phyloP scores from a whole-genome alignment of 169 alveolate species.

The Plasmodium sp. region DNA sequence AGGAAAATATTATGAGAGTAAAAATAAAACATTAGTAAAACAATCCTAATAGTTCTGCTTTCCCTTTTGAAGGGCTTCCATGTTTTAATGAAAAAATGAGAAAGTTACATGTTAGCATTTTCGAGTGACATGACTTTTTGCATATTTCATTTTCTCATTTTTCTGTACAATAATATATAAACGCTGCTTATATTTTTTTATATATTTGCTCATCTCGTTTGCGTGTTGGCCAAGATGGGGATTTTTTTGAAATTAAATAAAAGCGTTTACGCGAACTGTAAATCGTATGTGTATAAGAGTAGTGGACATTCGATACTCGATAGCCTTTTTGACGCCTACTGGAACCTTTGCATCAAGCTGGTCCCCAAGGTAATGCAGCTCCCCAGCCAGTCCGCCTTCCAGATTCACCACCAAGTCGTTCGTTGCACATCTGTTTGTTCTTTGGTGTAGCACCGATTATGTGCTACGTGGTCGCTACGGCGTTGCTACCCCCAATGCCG shows the following conservation, averaged over 20 bases:
- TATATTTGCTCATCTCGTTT: background rate
- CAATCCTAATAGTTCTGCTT: background rate
- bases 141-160: background rate
- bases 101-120: background rate
- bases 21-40: background rate
- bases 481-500: background rate
- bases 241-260: conserved; percentile 35
- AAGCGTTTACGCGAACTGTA: conserved; percentile 61
- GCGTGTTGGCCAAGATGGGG: conserved; percentile 37
- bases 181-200: background rate
- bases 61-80: background rate
- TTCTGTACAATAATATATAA: conserved; percentile 3
- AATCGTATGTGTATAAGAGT: conserved; percentile 68
- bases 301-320: conserved; percentile 52
- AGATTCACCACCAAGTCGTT: background rate
- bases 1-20: conserved; percentile 5
- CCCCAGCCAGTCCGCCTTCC: background rate
- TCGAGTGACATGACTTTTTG: background rate
- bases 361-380: conserved; percentile 49
- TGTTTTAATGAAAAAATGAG: conserved; percentile 21
- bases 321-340: conserved; percentile 45
- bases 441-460: background rate
- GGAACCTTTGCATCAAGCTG: conserved; percentile 52
- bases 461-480: background rate
- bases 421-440: background rate